A percentile compares a stretch with the other conserved stretches of the same genome.
phyloP scores from a whole-genome alignment of 148 eudicot genomes.

The Beta vulgaris region DNA sequence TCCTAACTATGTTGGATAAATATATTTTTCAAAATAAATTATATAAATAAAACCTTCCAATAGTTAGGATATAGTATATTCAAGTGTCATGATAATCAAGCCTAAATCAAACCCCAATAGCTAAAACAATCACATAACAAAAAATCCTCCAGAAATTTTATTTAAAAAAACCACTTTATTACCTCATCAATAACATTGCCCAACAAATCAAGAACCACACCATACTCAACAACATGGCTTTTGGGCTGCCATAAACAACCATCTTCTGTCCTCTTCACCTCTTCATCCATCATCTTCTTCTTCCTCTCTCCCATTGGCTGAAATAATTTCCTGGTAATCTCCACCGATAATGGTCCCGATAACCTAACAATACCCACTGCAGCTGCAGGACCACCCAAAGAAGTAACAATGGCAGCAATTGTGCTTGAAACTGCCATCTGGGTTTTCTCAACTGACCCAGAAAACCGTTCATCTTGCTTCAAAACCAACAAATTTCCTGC shows the following conservation, averaged over 20 bases:
- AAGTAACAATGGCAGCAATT: constrained; percentile 95
- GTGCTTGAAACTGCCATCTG: constrained; percentile 41
- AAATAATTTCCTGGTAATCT: constrained; percentile 56
- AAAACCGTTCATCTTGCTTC: constrained; percentile 67
- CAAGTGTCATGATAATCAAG: not conserved
- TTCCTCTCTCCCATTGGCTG: constrained; percentile 28
- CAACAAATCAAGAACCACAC: constrained; percentile 53
- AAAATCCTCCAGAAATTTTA: not conserved
- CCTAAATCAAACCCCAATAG: not conserved
- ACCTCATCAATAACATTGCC: constrained; percentile 92
- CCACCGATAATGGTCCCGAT: constrained; percentile 83
- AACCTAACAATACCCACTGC: constrained; percentile 95
- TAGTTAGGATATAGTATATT: too few species aligned
- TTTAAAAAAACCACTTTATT: constrained; percentile 4
- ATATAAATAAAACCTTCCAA: too few species aligned
- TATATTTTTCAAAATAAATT: too few species aligned
- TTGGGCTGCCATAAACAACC: constrained; percentile 55
- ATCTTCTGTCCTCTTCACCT: not conserved
- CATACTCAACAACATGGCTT: constrained; percentile 89
- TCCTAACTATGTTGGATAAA: too few species aligned
- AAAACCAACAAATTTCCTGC: constrained; percentile 47
- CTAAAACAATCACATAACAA: not conserved
- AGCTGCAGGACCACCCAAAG: constrained; percentile 79
- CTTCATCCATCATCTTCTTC: constrained; percentile 30
- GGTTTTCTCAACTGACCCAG: constrained; percentile 29